Evolutionary conservation across 2,329 filamentous ascomycete species (phyloP).

Genomic region (Colletotrichum tamarilloi): DNA sequence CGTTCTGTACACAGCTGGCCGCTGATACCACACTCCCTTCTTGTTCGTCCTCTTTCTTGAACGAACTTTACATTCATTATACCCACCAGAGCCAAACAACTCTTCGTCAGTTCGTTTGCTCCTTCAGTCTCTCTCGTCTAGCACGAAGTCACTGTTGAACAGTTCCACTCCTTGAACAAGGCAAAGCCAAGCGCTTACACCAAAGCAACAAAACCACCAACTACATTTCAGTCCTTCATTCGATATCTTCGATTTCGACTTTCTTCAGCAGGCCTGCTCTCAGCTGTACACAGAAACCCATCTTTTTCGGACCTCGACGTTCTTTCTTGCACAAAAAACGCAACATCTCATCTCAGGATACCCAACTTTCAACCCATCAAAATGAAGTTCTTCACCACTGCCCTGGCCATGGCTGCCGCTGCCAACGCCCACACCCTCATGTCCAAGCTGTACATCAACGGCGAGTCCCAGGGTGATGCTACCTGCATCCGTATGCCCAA

Average conservation of each 20-base stretch:
- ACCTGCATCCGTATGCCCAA: constrained; percentile 77
- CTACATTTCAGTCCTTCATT: constrained; percentile 25
- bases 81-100: constrained; percentile 1
- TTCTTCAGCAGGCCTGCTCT: constrained; percentile 33
- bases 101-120: constrained; percentile 4
- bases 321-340: neutral
- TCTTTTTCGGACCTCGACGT: neutral
- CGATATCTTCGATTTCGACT: constrained; percentile 12
- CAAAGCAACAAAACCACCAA: constrained; percentile 1
- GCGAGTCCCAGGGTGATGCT: constrained; percentile 74
- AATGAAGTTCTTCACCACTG: constrained; percentile 48
- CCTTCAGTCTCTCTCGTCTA: constrained; percentile 18
- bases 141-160: constrained; percentile 33
- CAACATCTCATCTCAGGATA: constrained; percentile 9
- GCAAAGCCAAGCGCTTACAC: constrained; percentile 29
- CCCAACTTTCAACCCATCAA: constrained; percentile 39
- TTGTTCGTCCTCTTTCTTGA: constrained; percentile 28
- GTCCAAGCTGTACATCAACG: constrained; percentile 72
- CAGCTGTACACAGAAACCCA: neutral
- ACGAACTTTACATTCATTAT: constrained; percentile 35
- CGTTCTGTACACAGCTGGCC: constrained; percentile 33
- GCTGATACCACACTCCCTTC: constrained; percentile 33
- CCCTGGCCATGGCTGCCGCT: constrained; percentile 50
- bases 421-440: constrained; percentile 70
- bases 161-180: constrained; percentile 30